Conservation (phyloP, 139 green algal species). For the Chlorella vulgaris region DNA sequence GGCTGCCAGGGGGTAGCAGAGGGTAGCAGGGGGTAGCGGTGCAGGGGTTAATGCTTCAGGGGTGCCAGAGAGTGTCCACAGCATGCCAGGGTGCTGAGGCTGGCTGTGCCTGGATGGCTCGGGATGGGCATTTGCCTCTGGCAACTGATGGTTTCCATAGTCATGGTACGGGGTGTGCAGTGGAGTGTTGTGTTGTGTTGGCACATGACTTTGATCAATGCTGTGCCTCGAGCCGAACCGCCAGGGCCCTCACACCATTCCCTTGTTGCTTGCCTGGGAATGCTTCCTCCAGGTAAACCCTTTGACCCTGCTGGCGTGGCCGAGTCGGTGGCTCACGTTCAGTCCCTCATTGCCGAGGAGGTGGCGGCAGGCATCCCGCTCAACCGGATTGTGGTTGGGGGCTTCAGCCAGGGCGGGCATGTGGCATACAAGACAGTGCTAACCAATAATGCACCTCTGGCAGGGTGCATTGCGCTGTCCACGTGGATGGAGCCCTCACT, state of each 20-base stretch:
- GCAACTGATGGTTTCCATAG: too few relatives aligned
- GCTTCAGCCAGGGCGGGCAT: constrained; percentile 50
- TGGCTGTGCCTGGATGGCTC: too few relatives aligned
- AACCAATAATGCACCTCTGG: constrained; percentile 28
- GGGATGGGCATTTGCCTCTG: too few relatives aligned
- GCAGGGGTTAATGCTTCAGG: too few relatives aligned
- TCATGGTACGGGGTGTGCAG: too few relatives aligned
- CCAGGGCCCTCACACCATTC: background rate
- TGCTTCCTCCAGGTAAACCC: constrained; percentile 9
- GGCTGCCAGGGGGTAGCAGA: too few relatives aligned
- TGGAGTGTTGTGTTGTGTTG: too few relatives aligned
- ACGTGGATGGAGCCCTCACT: constrained; percentile 54
- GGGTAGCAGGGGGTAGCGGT: too few relatives aligned
- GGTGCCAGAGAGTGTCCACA: too few relatives aligned
- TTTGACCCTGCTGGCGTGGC: constrained; percentile 37
- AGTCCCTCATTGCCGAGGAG: constrained; percentile 42
- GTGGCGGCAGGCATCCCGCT: constrained; percentile 41
- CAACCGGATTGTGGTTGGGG: constrained; percentile 46
- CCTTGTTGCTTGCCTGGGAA: background rate
- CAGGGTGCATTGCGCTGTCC: constrained; percentile 45
- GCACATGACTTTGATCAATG: too few relatives aligned
- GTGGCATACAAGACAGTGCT: constrained; percentile 45
- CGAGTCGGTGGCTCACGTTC: constrained; percentile 39
- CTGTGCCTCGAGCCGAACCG: background rate
- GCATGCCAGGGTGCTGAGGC: too few relatives aligned